These are phyloP conservation scores for Nicotiana benthamiana DNA, from an alignment of 257 asterid genomes.

Conservation along the genomic window DNA sequence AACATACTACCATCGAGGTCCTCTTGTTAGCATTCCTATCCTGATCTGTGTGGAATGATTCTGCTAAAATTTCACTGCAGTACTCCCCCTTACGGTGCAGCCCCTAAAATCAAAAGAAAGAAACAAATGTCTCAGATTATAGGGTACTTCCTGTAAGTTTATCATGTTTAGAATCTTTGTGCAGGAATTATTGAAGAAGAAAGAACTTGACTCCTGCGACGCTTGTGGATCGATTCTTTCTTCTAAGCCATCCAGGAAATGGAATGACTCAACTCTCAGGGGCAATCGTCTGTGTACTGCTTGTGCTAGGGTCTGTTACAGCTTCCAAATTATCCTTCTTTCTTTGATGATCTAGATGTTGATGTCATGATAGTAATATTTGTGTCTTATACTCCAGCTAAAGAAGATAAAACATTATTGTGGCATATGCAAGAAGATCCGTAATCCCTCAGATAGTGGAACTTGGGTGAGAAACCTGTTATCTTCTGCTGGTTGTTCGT, in stretches of 20 bases:
- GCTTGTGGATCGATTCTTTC: constrained; percentile 64
- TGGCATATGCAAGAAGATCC: constrained; percentile 91
- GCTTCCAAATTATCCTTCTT: constrained; percentile 10
- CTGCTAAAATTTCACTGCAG: background rate
- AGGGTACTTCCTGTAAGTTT: background rate
- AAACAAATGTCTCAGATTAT: background rate
- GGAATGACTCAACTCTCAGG: constrained; percentile 37
- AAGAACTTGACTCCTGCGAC: constrained; percentile 62
- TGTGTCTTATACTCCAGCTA: constrained; percentile 45
- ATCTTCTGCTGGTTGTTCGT: background rate
- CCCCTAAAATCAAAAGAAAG: background rate
- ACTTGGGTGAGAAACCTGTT: constrained; percentile 69
- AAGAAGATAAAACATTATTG: constrained; percentile 83
- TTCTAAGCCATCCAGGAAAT: constrained; percentile 45
- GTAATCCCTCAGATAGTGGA: constrained; percentile 69
- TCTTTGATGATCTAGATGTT: constrained; percentile 7
- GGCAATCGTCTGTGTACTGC: constrained; percentile 69
- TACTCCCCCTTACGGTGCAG: background rate
- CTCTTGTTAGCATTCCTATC: background rate
- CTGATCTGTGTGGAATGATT: background rate
- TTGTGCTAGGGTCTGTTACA: constrained; percentile 80
- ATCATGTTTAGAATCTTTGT: constrained; percentile 1
- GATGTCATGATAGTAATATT: constrained; percentile 9
- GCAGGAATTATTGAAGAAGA: constrained; percentile 48
- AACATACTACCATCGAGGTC: background rate